Percentiles rank a stretch among this genome's conserved stretches.
phyloP scores from a whole-genome alignment of 768 basidiomycete genomes.

The Mycena alexandri region DNA sequence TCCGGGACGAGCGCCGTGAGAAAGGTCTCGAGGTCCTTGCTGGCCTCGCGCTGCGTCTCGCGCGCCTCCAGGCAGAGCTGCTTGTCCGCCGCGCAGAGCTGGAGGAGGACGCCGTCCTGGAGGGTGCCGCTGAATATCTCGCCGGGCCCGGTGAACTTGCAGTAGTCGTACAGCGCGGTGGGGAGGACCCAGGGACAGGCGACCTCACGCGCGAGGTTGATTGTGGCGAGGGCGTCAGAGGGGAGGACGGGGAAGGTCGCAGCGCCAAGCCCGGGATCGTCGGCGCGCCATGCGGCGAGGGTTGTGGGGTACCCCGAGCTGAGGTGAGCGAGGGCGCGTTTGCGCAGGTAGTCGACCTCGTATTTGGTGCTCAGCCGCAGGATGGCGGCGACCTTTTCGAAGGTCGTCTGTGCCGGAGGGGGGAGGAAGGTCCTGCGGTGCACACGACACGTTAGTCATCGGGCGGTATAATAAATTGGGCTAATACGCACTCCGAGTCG shows the following conservation, averaged over 20 bases:
- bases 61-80: conserved; percentile 6
- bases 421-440: conserved; percentile 36
- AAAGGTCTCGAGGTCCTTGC: conserved; percentile 4
- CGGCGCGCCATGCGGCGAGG: conserved; percentile 33
- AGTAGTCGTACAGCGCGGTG: conserved; percentile 39
- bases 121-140: conserved; percentile 17
- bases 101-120: conserved; percentile 5
- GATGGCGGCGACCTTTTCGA: conserved; percentile 32
- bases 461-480: not conserved
- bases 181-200: conserved; percentile 39
- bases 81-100: conserved; percentile 7
- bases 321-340: conserved; percentile 38
- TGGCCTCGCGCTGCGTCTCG: conserved; percentile 4
- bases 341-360: conserved; percentile 34
- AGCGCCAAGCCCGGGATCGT: conserved; percentile 5
- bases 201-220: conserved; percentile 37
- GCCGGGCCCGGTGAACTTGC: conserved; percentile 13
- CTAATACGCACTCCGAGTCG: conserved; percentile 29
- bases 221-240: conserved; percentile 36
- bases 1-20: not conserved
- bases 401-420: conserved; percentile 36
- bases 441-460: not conserved
- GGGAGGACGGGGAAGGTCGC: conserved; percentile 34
- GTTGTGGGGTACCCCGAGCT: conserved; percentile 38
- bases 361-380: conserved; percentile 42